A percentile compares a stretch with the other conserved stretches of the same genome.
Conservation (phyloP, 805 yeast species). For the Hanseniaspora guilliermondii region DNA sequence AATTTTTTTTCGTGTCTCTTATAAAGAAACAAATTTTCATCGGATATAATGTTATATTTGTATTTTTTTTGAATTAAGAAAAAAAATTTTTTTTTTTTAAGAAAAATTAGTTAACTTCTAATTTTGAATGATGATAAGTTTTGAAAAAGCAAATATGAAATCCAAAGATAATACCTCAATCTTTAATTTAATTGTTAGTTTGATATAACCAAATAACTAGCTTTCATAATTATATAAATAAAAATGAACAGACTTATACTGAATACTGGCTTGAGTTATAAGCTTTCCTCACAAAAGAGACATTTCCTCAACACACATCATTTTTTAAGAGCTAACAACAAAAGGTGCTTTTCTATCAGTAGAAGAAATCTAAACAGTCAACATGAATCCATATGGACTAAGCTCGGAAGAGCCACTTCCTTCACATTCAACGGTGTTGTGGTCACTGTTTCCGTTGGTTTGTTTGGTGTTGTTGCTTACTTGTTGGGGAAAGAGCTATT, state of each 20-base stretch:
- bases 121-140: no score
- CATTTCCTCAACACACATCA: not conserved
- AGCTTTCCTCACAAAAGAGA: not conserved
- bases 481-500: conserved; percentile 67
- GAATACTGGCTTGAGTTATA: not conserved
- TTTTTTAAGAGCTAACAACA: not conserved
- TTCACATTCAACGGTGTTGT: conserved; percentile 49
- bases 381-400: conserved; percentile 35
- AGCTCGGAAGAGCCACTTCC: conserved; percentile 44
- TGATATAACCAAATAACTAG: not conserved
- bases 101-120: no score
- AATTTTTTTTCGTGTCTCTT: not conserved
- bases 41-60: not conserved
- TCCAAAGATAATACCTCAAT: not conserved
- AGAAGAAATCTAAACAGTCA: conserved; percentile 10
- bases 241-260: not conserved
- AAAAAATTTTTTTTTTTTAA: not conserved
- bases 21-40: not conserved
- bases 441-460: conserved; percentile 57
- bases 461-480: conserved; percentile 58
- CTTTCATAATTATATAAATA: not conserved
- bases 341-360: not conserved
- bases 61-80: not conserved
- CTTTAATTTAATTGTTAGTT: not conserved
- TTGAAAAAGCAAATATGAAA: not conserved